Conservation (phyloP, 768 basidiomycete species). For the Tricholoma flavovirens region DNA sequence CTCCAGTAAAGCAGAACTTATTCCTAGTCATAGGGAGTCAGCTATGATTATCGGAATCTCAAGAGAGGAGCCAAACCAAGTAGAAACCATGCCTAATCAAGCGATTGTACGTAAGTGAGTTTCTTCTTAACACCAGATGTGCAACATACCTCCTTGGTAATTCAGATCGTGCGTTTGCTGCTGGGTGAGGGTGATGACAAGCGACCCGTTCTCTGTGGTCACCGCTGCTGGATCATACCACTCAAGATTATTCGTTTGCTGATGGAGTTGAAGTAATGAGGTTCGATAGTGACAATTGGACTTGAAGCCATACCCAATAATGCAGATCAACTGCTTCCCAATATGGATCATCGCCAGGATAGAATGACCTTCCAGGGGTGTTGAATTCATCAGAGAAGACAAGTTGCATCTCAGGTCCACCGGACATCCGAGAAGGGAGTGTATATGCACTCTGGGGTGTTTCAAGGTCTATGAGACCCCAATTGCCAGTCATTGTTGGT, state of each 20-base stretch:
- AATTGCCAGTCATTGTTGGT: constrained; percentile 50
- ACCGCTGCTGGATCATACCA: constrained; percentile 87
- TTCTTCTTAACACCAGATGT: constrained; percentile 23
- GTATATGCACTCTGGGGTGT: constrained; percentile 52
- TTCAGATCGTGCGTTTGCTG: constrained; percentile 63
- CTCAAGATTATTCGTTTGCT: constrained; percentile 63
- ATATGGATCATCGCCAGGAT: constrained; percentile 80
- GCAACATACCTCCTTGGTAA: constrained; percentile 57
- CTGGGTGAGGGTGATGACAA: constrained; percentile 65
- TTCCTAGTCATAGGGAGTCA: constrained; percentile 46
- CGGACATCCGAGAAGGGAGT: constrained; percentile 52
- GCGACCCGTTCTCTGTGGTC: constrained; percentile 64
- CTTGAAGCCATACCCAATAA: constrained; percentile 53
- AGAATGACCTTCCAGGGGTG: constrained; percentile 64
- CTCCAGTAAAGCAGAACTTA: constrained; percentile 87
- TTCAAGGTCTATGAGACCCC: constrained; percentile 50
- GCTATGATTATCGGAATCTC: constrained; percentile 19
- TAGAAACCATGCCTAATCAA: constrained; percentile 35
- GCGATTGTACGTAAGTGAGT: constrained; percentile 10
- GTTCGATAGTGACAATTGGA: background rate
- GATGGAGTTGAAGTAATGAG: constrained; percentile 20
- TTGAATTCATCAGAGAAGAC: constrained; percentile 83
- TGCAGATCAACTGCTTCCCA: constrained; percentile 79
- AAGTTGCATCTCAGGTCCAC: constrained; percentile 41
- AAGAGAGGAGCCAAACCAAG: constrained; percentile 26